Evolutionary conservation across 805 yeast species (phyloP).

Genomic region (Starmera pachycereana): DNA sequence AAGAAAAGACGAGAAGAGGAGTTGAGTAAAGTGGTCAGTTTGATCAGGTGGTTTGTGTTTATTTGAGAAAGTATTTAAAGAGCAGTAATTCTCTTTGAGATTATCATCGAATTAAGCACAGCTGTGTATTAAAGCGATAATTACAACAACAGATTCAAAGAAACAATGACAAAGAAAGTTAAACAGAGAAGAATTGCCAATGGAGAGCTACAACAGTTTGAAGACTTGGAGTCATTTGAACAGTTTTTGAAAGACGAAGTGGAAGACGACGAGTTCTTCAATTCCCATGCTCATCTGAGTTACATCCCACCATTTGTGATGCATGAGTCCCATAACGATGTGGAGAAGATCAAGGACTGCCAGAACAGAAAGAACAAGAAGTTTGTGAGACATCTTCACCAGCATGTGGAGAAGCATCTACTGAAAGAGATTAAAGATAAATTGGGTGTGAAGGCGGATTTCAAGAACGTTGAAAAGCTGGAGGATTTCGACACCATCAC

Average conservation of each 20-base stretch:
- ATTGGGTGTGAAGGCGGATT: conserved; percentile 45
- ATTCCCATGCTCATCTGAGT: conserved; percentile 52
- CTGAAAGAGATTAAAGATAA: conserved; percentile 53
- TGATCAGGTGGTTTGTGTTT: too few relatives aligned
- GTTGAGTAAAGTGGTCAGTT: too few relatives aligned
- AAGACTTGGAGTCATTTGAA: conserved; percentile 53
- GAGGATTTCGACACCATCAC: conserved; percentile 37
- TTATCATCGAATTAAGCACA: too few relatives aligned
- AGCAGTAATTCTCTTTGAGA: too few relatives aligned
- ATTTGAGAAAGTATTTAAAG: too few relatives aligned
- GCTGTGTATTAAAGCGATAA: too few relatives aligned
- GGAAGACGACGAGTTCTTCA: conserved; percentile 67
- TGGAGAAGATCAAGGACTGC: conserved; percentile 62
- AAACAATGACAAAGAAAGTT: conserved; percentile 9
- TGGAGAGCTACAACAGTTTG: conserved; percentile 33
- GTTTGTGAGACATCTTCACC: conserved; percentile 64
- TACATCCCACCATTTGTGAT: conserved; percentile 70
- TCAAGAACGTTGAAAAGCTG: conserved; percentile 38
- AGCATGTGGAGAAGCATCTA: conserved; percentile 63
- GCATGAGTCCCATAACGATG: conserved; percentile 55
- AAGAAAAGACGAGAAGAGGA: too few relatives aligned
- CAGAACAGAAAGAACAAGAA: conserved; percentile 63
- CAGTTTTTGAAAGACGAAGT: conserved; percentile 58
- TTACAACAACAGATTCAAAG: not conserved
- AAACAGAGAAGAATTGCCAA: conserved; percentile 14